These are phyloP conservation scores for Eimeria necatrix DNA, from an alignment of 169 alveolate genomes.

Conservation along the genomic window DNA sequence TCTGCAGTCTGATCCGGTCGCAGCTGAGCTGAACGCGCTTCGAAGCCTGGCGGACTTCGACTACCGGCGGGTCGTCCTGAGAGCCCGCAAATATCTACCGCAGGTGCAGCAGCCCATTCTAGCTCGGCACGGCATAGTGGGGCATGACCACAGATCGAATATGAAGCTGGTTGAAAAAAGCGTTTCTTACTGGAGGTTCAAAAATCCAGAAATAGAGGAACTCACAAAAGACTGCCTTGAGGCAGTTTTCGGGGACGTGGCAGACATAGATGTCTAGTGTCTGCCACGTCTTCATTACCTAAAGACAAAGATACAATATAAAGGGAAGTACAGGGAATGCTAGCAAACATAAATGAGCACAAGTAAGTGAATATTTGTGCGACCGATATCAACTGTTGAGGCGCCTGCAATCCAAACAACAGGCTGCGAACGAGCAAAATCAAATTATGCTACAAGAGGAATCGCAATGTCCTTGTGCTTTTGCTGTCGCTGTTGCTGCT, in stretches of 20 bases:
- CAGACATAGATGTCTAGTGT: conserved; percentile 47
- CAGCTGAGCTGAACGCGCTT: conserved; percentile 37
- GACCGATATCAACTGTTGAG: no score
- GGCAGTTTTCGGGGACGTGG: conserved; percentile 78
- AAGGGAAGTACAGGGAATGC: no score
- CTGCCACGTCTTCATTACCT: background rate
- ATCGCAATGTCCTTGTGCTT: no score
- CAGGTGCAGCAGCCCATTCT: conserved; percentile 67
- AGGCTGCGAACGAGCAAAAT: no score
- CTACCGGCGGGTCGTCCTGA: conserved; percentile 43
- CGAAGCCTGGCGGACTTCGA: conserved; percentile 74
- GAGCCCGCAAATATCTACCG: conserved; percentile 76
- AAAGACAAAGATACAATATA: background rate
- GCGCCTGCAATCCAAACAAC: no score
- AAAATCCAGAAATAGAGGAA: conserved; percentile 21
- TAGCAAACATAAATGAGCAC: no score
- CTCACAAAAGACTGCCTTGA: conserved; percentile 64
- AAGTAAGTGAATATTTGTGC: no score
- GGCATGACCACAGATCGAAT: conserved; percentile 2
- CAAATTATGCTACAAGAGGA: no score
- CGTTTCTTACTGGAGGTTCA: conserved; percentile 59
- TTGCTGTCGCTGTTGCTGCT: no score
- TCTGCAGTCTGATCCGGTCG: conserved; percentile 39
- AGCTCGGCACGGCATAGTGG: conserved; percentile 53
- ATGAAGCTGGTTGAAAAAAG: conserved; percentile 65